Evolutionary conservation across 306 rosid species (phyloP), one percentile per base, ranked within the genome.

Genomic region (Dalbergia cultrata): DNA sequence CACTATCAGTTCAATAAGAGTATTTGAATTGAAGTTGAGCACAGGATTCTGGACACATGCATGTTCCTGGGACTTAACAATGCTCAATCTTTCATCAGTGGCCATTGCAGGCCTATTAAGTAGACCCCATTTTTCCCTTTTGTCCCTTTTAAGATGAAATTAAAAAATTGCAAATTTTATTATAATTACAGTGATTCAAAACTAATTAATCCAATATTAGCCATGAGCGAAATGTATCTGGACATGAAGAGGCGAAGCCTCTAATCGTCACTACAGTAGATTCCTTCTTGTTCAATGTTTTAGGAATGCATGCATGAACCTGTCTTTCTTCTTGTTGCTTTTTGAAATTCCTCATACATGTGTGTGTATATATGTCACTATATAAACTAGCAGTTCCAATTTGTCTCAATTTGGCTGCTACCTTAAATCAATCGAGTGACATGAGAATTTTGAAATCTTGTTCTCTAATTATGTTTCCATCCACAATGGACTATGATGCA

Each of bases 191-290:
- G 6, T 50, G 57, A n/a, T 50, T 50, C 17, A 14, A 50, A 5
- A 9, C 1, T n/a, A 13, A 34, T 35, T 50, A 6, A 54, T 54
- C 21, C 22, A n/a, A 1, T 9, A 65, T 65, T 50, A 56, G 18
- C 58, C 69, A 77, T 52, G 81, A 54, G 76, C 49, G 16, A 50
- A 77, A 67, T 77, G 81, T 39, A 66, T 77, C 35, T 56, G 75
- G 82, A 43, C 75, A 43, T 13, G 12, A 1, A 6, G 18, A 4
- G 0, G 50, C 82, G 60, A 60, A 78, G 82, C 75, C 68, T 43
- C 59, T 52, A 63, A 64, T 63, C 4, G 11, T 14, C 0, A 63
- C n/a, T 6, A 17, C 9, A 1, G 12, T 61, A 41, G 17, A 75
- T 62, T 50, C 8, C 35, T 35, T 34, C 35, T 37, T 76, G 54